phyloP scores from a whole-genome alignment of 805 yeast species.

The Candida sphagnicola region DNA sequence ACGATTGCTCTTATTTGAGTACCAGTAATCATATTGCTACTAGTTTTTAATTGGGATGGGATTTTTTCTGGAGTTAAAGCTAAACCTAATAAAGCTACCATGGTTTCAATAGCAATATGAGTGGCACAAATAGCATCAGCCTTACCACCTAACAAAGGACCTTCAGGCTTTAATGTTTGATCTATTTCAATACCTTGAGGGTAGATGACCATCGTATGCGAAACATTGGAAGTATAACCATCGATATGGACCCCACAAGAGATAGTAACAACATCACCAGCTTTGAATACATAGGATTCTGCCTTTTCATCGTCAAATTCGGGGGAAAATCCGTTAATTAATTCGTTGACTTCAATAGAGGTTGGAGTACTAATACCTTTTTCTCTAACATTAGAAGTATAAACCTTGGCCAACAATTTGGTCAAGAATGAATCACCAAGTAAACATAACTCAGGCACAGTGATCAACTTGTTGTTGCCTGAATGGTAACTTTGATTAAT shows the following conservation, averaged over 20 bases:
- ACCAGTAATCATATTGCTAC: constrained; percentile 61
- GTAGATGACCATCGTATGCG: constrained; percentile 83
- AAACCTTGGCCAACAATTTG: constrained; percentile 55
- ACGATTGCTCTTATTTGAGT: constrained; percentile 67
- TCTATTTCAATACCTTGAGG: constrained; percentile 52
- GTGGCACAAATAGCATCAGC: constrained; percentile 92
- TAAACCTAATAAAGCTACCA: constrained; percentile 70
- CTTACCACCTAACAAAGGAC: constrained; percentile 77
- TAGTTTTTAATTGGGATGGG: constrained; percentile 46
- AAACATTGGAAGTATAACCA: constrained; percentile 84
- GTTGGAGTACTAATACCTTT: constrained; percentile 95
- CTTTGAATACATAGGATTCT: constrained; percentile 37
- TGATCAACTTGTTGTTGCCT: constrained; percentile 39
- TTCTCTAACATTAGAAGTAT: constrained; percentile 64
- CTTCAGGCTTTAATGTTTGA: constrained; percentile 47
- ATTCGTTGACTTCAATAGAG: constrained; percentile 77
- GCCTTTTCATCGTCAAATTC: constrained; percentile 62
- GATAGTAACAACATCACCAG: constrained; percentile 85
- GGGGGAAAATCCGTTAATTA: constrained; percentile 79
- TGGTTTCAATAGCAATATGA: constrained; percentile 84
- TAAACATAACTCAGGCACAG: constrained; percentile 71
- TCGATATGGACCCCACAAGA: constrained; percentile 89
- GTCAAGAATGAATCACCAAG: constrained; percentile 74
- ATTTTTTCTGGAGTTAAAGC: constrained; percentile 72
- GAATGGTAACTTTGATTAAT: constrained; percentile 74